Conservation (phyloP, 495 filamentous ascomycete species). For the Aspergillus avenaceus region DNA sequence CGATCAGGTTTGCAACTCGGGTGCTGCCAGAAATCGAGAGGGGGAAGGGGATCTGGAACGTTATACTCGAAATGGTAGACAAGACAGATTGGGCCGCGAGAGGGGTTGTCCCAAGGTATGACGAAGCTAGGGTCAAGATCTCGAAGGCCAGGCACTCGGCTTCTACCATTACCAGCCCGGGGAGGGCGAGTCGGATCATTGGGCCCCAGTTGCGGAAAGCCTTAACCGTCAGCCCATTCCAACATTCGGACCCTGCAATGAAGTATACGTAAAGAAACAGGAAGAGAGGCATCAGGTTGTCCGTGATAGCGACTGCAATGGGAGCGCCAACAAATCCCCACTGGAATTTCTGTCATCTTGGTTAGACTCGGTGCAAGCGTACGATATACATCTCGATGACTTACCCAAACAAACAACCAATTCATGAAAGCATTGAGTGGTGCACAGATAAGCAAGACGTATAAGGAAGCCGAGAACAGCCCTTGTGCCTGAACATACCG, state of each 20-base stretch:
- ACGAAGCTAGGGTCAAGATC: constrained; percentile 67
- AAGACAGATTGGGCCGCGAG: constrained; percentile 69
- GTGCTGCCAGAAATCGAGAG: constrained; percentile 60
- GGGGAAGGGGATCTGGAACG: constrained; percentile 66
- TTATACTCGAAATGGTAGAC: constrained; percentile 54
- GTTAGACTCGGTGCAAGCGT: constrained; percentile 7
- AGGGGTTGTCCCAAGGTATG: constrained; percentile 63
- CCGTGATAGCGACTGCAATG: constrained; percentile 75
- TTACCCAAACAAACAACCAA: constrained; percentile 70
- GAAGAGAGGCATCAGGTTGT: constrained; percentile 73
- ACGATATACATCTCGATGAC: constrained; percentile 10
- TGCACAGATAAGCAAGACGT: constrained; percentile 63
- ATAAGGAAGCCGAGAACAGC: constrained; percentile 62
- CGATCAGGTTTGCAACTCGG: constrained; percentile 61
- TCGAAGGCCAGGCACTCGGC: constrained; percentile 88
- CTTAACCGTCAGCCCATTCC: constrained; percentile 70
- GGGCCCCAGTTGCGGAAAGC: constrained; percentile 80
- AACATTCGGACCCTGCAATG: constrained; percentile 57
- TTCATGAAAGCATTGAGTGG: constrained; percentile 71
- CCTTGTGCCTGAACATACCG: constrained; percentile 74
- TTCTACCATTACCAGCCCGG: constrained; percentile 86
- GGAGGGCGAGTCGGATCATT: constrained; percentile 81
- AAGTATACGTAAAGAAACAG: constrained; percentile 68
- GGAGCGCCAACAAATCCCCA: constrained; percentile 84
- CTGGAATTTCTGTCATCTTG: constrained; percentile 47